Conservation (phyloP, 2,329 filamentous ascomycete genomes). For the Thielaviopsis musarum region DNA sequence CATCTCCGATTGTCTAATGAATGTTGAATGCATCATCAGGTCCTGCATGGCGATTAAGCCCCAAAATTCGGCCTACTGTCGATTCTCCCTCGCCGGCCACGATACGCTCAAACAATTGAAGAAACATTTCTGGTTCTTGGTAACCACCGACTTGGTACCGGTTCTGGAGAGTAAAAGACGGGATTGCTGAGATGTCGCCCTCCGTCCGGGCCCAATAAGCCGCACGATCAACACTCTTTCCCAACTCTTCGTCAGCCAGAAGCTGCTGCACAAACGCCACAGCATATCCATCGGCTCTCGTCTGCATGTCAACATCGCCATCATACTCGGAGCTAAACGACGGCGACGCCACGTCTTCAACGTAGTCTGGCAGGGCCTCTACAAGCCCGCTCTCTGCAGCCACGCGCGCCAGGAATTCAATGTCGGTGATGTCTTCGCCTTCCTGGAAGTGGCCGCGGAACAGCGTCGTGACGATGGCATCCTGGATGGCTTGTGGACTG, state of each 20-base stretch:
- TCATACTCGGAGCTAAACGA: neutral
- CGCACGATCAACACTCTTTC: conserved; percentile 18
- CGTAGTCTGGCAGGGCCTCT: conserved; percentile 1
- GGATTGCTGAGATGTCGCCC: conserved; percentile 44
- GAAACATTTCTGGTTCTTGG: conserved; percentile 48
- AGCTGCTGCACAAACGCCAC: conserved; percentile 16
- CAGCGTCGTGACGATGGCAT: conserved; percentile 25
- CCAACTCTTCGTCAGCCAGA: conserved; percentile 18
- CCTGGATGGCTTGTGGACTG: conserved; percentile 17
- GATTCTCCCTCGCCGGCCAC: conserved; percentile 10
- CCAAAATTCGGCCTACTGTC: neutral
- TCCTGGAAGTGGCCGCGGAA: conserved; percentile 26
- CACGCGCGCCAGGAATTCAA: conserved; percentile 21
- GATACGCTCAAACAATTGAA: conserved; percentile 48
- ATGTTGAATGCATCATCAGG: neutral
- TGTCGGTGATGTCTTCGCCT: conserved; percentile 26
- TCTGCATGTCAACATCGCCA: neutral
- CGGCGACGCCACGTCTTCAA: neutral
- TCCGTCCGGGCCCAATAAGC: conserved; percentile 17
- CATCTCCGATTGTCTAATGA: neutral
- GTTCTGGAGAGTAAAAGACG: conserved; percentile 55
- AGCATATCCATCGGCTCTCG: neutral
- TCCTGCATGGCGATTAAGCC: neutral
- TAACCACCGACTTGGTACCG: conserved; percentile 54
- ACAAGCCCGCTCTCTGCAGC: conserved; percentile 20